Percentiles rank a stretch among this genome's conserved stretches.
Conservation (phyloP, 2,329 filamentous ascomycete species). For the Falciphora oryzae region DNA sequence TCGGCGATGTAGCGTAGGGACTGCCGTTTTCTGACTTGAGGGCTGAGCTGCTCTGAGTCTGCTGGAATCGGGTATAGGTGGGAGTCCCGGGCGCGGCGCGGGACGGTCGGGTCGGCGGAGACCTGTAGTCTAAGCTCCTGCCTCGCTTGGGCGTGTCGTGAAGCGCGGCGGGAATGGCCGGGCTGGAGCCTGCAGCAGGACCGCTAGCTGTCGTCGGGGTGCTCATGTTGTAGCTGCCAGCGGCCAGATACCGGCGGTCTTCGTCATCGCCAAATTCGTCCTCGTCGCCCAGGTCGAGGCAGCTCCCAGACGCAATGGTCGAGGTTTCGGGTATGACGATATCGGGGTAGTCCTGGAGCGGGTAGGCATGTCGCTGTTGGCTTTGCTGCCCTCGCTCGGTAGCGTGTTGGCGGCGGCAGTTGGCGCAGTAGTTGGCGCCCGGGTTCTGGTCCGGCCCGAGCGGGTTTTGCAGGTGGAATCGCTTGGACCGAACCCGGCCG, state of each 20-base stretch:
- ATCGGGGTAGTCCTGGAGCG: background rate
- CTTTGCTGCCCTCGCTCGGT: slow-evolving; percentile 2
- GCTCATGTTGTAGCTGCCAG: background rate
- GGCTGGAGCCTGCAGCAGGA: no score
- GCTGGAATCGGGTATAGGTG: background rate
- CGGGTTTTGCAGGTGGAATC: slow-evolving; percentile 31
- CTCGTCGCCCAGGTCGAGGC: background rate
- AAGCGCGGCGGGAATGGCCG: background rate
- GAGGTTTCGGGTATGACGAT: slow-evolving; percentile 9
- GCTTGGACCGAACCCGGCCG: slow-evolving; percentile 32
- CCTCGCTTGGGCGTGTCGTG: background rate
- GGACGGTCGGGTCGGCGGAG: background rate
- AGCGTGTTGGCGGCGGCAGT: slow-evolving; percentile 23
- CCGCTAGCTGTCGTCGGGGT: background rate
- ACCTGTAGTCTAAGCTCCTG: background rate
- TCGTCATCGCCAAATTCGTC: background rate
- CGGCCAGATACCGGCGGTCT: background rate
- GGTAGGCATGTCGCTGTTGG: background rate
- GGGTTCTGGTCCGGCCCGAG: slow-evolving; percentile 26
- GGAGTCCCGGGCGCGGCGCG: background rate
- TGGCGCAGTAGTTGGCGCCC: slow-evolving; percentile 28
- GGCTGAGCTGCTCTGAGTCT: background rate
- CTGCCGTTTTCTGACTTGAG: background rate
- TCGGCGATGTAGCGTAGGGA: background rate
- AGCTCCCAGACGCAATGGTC: slow-evolving; percentile 5